Evolutionary conservation across 1,139 yeast species (phyloP), one percentile per base, ranked within the genome.

Genomic region (Yamadazyma diospyri): DNA sequence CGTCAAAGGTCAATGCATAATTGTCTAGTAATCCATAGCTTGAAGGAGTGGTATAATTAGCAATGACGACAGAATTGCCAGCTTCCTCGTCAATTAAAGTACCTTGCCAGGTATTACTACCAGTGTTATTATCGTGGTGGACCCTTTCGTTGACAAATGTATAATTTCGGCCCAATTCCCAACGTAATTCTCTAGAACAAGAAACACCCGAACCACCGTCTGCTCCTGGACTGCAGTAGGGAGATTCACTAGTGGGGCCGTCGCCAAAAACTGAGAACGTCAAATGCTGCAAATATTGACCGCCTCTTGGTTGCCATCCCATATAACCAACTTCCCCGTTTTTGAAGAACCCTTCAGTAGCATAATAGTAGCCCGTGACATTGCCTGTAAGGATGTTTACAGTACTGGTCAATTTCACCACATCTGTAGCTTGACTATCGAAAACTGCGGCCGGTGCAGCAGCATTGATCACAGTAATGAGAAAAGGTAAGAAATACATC

Each of bases 141-240:
- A 30, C 29, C 24, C 37, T 24, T 4, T 16, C 24, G 23, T 27
- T 25, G 19, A 21, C 35, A 23, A 40, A 32, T 13, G 44, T 42
- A 23, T 40, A 40, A 20, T 38, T 39, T 13, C 33, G 39, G 11
- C 33, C 35, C 18, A 41, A 39, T 25, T 37, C 32, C 43, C 45
- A 42, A 11, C 36, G 38, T 12, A 27, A 39, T 27, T 32, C 35
- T 6, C 19, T 11, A n/a, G 33, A 23, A 23, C 45, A 41, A 3
- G 42, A 34, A 1, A 34, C 37, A 3, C 46, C 46, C 19, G 15
- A 3, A 2, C 43, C 46, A 19, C 35, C 33, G 29, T 41, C 45
- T 5, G 46, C 43, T 11, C 42, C 43, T 27, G 10, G 21, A 10
- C 11, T 4, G 26, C 46, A 42, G 16, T 29, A 20, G 9, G 29